Evolutionary conservation across 352 stramenopile species (phyloP).

Genomic region (Pythium monospermum): DNA sequence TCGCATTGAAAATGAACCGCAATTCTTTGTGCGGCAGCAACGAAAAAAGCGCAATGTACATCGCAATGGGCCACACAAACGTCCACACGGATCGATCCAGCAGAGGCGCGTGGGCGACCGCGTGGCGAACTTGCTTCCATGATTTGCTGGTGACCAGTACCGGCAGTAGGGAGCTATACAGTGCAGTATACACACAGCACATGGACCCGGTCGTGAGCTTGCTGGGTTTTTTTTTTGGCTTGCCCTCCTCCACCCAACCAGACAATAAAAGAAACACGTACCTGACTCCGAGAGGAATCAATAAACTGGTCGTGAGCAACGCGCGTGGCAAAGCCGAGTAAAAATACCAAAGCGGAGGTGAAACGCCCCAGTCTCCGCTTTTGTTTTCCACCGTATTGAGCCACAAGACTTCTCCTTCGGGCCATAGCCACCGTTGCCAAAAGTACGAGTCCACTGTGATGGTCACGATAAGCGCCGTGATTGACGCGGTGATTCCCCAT

Average conservation of each 20-base stretch:
- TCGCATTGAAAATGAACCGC: constrained; percentile 95
- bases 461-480: constrained; percentile 75
- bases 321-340: constrained; percentile 91
- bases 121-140: constrained; percentile 29
- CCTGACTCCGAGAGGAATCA: constrained; percentile 83
- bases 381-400: constrained; percentile 97
- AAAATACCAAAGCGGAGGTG: constrained; percentile 96
- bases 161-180: constrained; percentile 43
- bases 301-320: constrained; percentile 67
- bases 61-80: constrained; percentile 58
- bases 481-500: constrained; percentile 74
- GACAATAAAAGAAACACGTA: constrained; percentile 15
- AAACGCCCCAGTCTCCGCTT: constrained; percentile 95
- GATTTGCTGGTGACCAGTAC: constrained; percentile 36
- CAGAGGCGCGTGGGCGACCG: constrained; percentile 35
- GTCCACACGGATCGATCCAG: constrained; percentile 46
- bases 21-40: constrained; percentile 98
- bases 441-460: constrained; percentile 93
- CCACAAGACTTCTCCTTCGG: constrained; percentile 97
- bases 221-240: too few species aligned
- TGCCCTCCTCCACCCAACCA: not conserved
- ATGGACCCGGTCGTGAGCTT: too few species aligned
- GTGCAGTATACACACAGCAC: too few species aligned
- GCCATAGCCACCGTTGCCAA: constrained; percentile 93
- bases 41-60: constrained; percentile 95